Base-by-base conservation (phyloP, 2,329 filamentous ascomycete genomes). In the Pseudogymnoascus sp. region DNA sequence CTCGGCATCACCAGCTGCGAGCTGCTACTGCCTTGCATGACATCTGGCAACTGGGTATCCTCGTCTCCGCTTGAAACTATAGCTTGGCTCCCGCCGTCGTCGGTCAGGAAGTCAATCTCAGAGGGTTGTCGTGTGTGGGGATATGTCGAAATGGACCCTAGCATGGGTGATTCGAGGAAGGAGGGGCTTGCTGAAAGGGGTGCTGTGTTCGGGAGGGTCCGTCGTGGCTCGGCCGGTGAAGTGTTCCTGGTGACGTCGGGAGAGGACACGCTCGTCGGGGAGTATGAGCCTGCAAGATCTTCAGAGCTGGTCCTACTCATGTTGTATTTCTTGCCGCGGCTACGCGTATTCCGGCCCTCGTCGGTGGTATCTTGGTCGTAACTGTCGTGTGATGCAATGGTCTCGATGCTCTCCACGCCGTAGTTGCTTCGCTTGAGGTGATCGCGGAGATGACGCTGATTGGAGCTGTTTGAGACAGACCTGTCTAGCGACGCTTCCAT, bases 1-100 rank as follows among this genome's bases (percentile, higher is more conserved):
- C 92, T 96, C 4, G 94, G 94, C 94, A 99, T 99, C 63, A 99
- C 90, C n/a, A 99, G 81, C 73, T 97, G 92, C 22, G 88, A 88
- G 39, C 78, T 80, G 64, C 73, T 78, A 57, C 76, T 75, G 77
- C 79, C 71, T 82, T 86, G 69, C 65, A 74, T 66, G 72, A 77
- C 72, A 50, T 62, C 65, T 9, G 69, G 79, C 74, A 47, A 77
- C 77, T 62, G 63, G 8, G 70, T 69, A 9, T 61, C 60, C 37
- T 73, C 71, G 18, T 72, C 70, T 14, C 65, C 70, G 36, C 70
- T 72, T 7, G 69, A 72, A 20, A 66, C 54, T 36, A 72, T 69
- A 30, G 69, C 71, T 59, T 74, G 72, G 65, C 72, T 77, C 37
- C 70, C 67, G 2, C 73, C 67, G 60, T 78, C 75, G 57, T 81